phyloP scores from a whole-genome alignment of 139 green algal genomes.

The Coelastrella sp. region DNA sequence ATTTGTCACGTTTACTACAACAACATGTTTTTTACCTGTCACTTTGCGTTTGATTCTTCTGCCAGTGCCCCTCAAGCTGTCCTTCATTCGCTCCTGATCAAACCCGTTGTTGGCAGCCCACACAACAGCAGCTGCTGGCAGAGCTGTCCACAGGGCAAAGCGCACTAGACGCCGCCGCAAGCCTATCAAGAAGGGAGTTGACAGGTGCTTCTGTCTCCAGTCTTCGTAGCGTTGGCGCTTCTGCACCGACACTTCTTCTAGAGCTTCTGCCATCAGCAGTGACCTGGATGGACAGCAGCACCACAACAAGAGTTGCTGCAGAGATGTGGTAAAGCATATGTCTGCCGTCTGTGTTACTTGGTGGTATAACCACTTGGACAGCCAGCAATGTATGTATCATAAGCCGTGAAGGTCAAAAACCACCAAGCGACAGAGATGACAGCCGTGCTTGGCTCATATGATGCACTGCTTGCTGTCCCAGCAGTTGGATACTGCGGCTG shows the following conservation, averaged over 20 bases:
- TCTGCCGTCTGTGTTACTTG: too few species aligned
- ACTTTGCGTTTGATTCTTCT: background rate
- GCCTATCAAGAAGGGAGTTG: conserved; percentile 23
- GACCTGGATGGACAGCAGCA: background rate
- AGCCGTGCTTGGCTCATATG: too few species aligned
- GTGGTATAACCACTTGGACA: too few species aligned
- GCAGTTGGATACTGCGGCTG: too few species aligned
- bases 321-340: too few species aligned
- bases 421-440: too few species aligned
- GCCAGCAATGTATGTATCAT: too few species aligned
- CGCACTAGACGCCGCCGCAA: conserved; percentile 34
- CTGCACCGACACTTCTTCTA: conserved; percentile 40
- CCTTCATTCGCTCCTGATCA: conserved; percentile 18
- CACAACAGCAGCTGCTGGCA: conserved; percentile 38
- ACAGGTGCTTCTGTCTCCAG: conserved; percentile 40
- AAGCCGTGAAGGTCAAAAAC: too few species aligned
- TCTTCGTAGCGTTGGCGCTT: conserved; percentile 45
- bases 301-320: background rate
- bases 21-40: background rate
- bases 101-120: conserved; percentile 41
- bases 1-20: background rate
- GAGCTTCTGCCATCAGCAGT: conserved; percentile 47
- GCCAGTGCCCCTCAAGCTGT: background rate
- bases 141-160: conserved; percentile 14
- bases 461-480: too few species aligned